Percentiles rank a stretch among this genome's conserved stretches.
Conservation (phyloP, 1,139 yeast genomes). For the Yamadazyma siamensis region DNA sequence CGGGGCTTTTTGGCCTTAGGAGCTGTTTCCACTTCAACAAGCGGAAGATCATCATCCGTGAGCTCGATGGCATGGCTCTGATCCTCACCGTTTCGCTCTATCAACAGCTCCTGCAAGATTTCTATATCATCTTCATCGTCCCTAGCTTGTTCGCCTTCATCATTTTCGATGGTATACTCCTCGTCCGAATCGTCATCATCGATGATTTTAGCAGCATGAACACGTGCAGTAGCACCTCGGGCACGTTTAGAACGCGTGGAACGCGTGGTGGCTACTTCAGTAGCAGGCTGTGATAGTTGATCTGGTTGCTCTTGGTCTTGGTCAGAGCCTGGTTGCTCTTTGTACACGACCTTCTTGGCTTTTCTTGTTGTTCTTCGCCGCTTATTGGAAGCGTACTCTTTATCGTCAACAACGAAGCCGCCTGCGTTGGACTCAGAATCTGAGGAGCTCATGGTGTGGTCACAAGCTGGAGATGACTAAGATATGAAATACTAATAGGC, state of each 20-base stretch:
- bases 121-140: conserved; percentile 27
- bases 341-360: conserved; percentile 16
- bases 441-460: no score
- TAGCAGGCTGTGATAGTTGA: conserved; percentile 5
- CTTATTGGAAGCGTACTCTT: conserved; percentile 17
- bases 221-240: no score
- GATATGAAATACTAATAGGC: no score
- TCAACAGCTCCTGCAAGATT: conserved; percentile 12
- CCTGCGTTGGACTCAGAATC: conserved; percentile 23
- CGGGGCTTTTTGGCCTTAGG: conserved; percentile 12
- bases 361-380: conserved; percentile 15
- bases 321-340: conserved; percentile 18
- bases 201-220: conserved; percentile 4
- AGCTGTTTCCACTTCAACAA: conserved; percentile 16
- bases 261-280: conserved; percentile 18
- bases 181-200: conserved; percentile 24
- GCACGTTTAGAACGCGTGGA: conserved; percentile 11
- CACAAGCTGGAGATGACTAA: no score
- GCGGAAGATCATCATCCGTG: conserved; percentile 24
- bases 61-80: conserved; percentile 21
- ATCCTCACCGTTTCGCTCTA: conserved; percentile 18
- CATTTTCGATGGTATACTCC: conserved; percentile 17
- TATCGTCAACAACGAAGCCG: conserved; percentile 43
- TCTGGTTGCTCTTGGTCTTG: conserved; percentile 16
- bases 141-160: conserved; percentile 18